phyloP scores from a whole-genome alignment of 352 stramenopile species.

The Globisporangium solare region DNA sequence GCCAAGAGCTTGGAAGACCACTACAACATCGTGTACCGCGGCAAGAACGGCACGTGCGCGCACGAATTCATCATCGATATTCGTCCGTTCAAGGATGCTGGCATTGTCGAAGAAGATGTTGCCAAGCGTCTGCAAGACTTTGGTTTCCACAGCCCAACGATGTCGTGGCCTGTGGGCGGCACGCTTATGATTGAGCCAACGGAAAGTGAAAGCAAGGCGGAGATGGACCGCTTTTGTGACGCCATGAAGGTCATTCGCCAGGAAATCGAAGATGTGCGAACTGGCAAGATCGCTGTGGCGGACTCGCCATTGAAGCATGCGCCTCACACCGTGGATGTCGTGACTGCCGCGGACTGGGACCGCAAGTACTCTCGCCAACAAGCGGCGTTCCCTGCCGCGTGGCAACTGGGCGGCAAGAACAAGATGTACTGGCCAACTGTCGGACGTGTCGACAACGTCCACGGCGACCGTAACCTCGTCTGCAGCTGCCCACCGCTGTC shows the following conservation, averaged over 20 bases:
- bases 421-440: constrained; percentile 99
- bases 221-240: constrained; percentile 97
- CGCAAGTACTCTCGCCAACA: constrained; percentile 92
- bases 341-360: constrained; percentile 93
- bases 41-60: constrained; percentile 96
- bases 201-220: constrained; percentile 97
- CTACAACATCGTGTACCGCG: constrained; percentile 96
- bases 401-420: constrained; percentile 86
- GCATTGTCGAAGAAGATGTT: constrained; percentile 97
- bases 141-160: constrained; percentile 99
- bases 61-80: constrained; percentile 99
- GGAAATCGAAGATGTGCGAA: constrained; percentile 97
- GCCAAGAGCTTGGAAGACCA: constrained; percentile 90
- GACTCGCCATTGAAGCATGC: constrained; percentile 96
- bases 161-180: constrained; percentile 98
- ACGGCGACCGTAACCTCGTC: constrained; percentile 97
- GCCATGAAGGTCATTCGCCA: constrained; percentile 94
- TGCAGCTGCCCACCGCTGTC: constrained; percentile 97
- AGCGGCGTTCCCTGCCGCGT: constrained; percentile 94
- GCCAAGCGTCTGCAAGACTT: constrained; percentile 99
- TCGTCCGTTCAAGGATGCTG: constrained; percentile 93
- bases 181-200: constrained; percentile 99
- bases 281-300: constrained; percentile 87
- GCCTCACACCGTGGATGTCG: constrained; percentile 95
- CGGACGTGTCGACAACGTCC: constrained; percentile 97